Base-by-base conservation (phyloP, 2,329 filamentous ascomycete genomes). In the Penicillium brevicompactum region DNA sequence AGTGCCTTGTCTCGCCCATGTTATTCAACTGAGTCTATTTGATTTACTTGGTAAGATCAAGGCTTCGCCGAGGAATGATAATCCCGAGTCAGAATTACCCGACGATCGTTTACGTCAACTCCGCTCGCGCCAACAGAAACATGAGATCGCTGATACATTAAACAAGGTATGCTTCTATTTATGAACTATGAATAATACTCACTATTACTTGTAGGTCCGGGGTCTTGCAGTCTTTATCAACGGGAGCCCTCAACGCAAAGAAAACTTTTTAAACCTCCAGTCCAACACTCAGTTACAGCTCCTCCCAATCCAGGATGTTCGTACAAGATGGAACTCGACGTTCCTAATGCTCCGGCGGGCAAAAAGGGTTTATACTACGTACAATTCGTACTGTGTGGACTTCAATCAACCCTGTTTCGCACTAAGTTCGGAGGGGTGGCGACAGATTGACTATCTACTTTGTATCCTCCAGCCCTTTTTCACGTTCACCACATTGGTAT, bases 361-460 rank as follows among this genome's bases (percentile, higher is more conserved):
- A 9, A 49, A 49, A n/a, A 11, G n/a, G 10, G 24, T 41, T 27
- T 32, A 42, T 38, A 7, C 11, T 16, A 38, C 14, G 16, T 38
- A 16, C 34, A 13, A 38, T 7, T 16, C 11, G 34, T 38, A 38
- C 34, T 38, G 34, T 7, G n/a, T 16, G 16, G 34, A 24, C 11
- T 16, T 16, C 22, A n/a, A 9, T 14, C 40, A 32, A 13, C 21
- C 16, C 5, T 5, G 14, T 48, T 27, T 27, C 41, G 7, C 6
- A 5, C 13, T 42, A 9, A 32, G 18, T 49, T 41, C 22, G 4
- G 42, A 44, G 22, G 42, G 42, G 42, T 44, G 22, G 42, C 42
- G 42, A 30, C 8, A 44, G 42, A 44, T 44, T 44, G 42, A 44
- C 42, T 44, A 44, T 44, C 42, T 44, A 30, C 42, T 44, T 44